Evolutionary conservation across 495 filamentous ascomycete species (phyloP), one percentile per base, ranked within the genome.

Genomic region (Penicillium egyptiacum): DNA sequence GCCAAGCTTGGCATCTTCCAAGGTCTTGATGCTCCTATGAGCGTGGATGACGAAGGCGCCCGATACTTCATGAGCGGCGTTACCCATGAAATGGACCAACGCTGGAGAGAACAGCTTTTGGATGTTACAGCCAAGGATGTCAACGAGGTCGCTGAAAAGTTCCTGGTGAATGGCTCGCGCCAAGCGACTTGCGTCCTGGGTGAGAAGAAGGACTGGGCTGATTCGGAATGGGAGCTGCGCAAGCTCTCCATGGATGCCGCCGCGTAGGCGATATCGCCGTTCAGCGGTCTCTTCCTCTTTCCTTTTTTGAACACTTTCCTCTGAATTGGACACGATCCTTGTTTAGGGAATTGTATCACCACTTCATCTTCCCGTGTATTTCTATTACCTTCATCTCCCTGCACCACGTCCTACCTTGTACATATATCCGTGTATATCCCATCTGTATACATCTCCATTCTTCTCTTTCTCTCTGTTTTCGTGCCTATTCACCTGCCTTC

Each of bases 1-100:
- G 95, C 94, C 33, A 97, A 98, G 72, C 81, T 98, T 49, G 89
- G 89, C 37, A 88, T 96, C 43, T 98, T 98, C 79, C 91, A 98
- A 68, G 78, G 83, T n/a, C 83, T 97, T n/a, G 94, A 98, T 75
- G 92, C 92, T 3, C 94, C 94, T 3, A 76, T 87, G 55, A 86
- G 87, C 51, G 91, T 97, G n/a, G 91, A 86, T 66, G 79, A 88
- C 33, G 93, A 97, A 60, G 94, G 94, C 26, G 86, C 95, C 82
- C 78, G 81, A 35, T 82, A 87, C 56, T 98, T 98, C 73, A 75
- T 94, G 71, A 88, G 85, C 56, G 89, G 90, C 20, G 81, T 98
- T 48, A 88, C 87, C 30, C 84, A 92, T 50, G 90, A 91, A 56
- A 96, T 98, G 93, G 84, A 87, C 61, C 92, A 97, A 69, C 81